Conservation (phyloP, 2,329 filamentous ascomycete genomes). For the Phyllosticta paracitricarpa region DNA sequence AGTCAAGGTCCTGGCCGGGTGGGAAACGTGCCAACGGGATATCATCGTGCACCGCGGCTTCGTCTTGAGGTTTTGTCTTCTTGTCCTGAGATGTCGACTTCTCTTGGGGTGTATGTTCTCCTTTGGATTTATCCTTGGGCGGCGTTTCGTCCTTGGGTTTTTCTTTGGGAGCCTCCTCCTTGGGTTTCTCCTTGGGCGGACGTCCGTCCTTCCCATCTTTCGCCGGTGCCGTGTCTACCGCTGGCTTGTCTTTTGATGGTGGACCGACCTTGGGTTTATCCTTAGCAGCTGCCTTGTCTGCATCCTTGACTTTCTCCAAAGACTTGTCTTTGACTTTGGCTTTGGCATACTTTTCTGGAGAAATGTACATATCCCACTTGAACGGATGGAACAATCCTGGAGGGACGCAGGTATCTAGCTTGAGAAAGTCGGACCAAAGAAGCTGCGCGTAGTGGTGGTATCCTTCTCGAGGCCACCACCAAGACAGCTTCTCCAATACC, state of each 20-base stretch:
- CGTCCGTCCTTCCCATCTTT: not conserved
- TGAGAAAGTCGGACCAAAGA: slow-evolving; percentile 9
- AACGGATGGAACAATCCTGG: slow-evolving; percentile 9
- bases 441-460: slow-evolving; percentile 6
- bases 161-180: not conserved
- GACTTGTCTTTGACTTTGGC: not conserved
- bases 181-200: not conserved
- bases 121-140: no score
- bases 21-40: not conserved
- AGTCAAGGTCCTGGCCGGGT: not conserved
- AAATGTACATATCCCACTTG: slow-evolving; percentile 6
- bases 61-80: no score
- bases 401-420: slow-evolving; percentile 1
- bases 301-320: not conserved
- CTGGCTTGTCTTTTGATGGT: not conserved
- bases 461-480: slow-evolving; percentile 7
- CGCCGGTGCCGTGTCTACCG: not conserved
- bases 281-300: not conserved
- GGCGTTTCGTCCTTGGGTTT: no score
- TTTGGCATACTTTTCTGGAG: not conserved
- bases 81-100: no score
- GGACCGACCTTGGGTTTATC: not conserved
- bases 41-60: not conserved
- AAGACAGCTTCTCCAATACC: slow-evolving; percentile 5
- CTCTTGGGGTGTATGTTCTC: no score